phyloP scores from a whole-genome alignment of 2,329 filamentous ascomycete genomes.

The Pseudogymnoascus sp. region DNA sequence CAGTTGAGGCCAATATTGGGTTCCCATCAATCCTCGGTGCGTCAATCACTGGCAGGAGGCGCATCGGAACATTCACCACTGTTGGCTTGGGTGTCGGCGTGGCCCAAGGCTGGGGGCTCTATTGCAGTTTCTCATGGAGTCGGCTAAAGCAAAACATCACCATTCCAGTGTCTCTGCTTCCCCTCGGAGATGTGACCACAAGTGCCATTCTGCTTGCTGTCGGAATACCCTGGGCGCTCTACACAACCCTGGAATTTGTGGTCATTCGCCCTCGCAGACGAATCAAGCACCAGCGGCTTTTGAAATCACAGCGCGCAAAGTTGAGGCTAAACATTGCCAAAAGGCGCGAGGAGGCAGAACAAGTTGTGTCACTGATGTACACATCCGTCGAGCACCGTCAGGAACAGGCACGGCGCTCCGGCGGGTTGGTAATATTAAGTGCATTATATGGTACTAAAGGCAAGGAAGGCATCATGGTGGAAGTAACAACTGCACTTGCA shows the following conservation, averaged over 20 bases:
- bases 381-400: slow-evolving; percentile 33
- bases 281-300: slow-evolving; percentile 27
- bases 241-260: slow-evolving; percentile 34
- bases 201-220: slow-evolving; percentile 30
- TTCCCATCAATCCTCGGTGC: slow-evolving; percentile 27
- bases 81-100: slow-evolving; percentile 33
- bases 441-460: slow-evolving; percentile 31
- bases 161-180: slow-evolving; percentile 32
- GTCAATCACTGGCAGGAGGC: slow-evolving; percentile 30
- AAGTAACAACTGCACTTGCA: slow-evolving; percentile 37
- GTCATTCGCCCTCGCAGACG: slow-evolving; percentile 32
- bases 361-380: slow-evolving; percentile 33
- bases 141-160: slow-evolving; percentile 33
- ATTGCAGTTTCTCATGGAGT: slow-evolving; percentile 32
- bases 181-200: slow-evolving; percentile 26
- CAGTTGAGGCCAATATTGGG: slow-evolving; percentile 24
- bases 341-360: slow-evolving; percentile 29
- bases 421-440: slow-evolving; percentile 32
- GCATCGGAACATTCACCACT: slow-evolving; percentile 30
- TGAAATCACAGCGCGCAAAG: slow-evolving; percentile 30
- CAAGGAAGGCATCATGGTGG: slow-evolving; percentile 21
- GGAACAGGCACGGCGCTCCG: slow-evolving; percentile 26
- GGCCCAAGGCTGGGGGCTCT: slow-evolving; percentile 27
- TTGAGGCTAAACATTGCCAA: slow-evolving; percentile 30
- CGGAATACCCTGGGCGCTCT: slow-evolving; percentile 31